phyloP scores from a whole-genome alignment of 441 rosid species.

The Erodium moschatum region DNA sequence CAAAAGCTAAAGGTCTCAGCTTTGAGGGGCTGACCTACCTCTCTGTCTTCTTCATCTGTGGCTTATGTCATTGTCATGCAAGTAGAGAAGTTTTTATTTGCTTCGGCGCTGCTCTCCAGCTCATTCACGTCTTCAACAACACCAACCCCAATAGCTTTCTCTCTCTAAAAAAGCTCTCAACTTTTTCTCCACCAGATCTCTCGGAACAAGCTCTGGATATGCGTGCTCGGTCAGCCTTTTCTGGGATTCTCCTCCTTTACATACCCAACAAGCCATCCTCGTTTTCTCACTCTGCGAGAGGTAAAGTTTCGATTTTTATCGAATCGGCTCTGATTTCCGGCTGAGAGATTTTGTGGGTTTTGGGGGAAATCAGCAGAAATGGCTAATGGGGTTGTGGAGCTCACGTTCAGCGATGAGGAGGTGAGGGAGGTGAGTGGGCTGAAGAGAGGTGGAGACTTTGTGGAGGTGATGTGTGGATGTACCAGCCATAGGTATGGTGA shows the following conservation, averaged over 20 bases:
- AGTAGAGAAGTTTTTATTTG: conserved; percentile 10
- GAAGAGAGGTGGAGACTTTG: conserved; percentile 52
- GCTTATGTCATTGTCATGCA: conserved; percentile 70
- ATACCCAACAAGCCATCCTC: conserved; percentile 16
- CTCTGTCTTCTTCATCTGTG: conserved; percentile 1
- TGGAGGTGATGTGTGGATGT: conserved; percentile 97
- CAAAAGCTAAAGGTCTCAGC: conserved; percentile 24
- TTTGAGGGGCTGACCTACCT: conserved; percentile 13
- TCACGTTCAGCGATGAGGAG: conserved; percentile 85
- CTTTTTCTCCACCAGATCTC: conserved; percentile 59
- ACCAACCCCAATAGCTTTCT: too few species aligned
- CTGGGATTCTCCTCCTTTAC: conserved; percentile 32
- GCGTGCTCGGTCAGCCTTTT: conserved; percentile 38
- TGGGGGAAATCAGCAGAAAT: conserved; percentile 22
- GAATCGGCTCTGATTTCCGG: conserved; percentile 15
- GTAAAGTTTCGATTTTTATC: conserved; percentile 20
- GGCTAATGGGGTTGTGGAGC: conserved; percentile 46
- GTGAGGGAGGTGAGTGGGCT: conserved; percentile 73
- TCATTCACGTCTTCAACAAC: too few species aligned
- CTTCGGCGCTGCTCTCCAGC: too few species aligned
- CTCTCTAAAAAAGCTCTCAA: too few species aligned
- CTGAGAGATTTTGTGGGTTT: too few species aligned
- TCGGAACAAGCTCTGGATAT: conserved; percentile 32
- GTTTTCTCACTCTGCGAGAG: background rate
- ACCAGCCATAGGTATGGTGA: conserved; percentile 96